Evolutionary conservation across 192 early-diverging fungal species (phyloP), one percentile per base, ranked within the genome.

Genomic region (Gonapodya prolifera): DNA sequence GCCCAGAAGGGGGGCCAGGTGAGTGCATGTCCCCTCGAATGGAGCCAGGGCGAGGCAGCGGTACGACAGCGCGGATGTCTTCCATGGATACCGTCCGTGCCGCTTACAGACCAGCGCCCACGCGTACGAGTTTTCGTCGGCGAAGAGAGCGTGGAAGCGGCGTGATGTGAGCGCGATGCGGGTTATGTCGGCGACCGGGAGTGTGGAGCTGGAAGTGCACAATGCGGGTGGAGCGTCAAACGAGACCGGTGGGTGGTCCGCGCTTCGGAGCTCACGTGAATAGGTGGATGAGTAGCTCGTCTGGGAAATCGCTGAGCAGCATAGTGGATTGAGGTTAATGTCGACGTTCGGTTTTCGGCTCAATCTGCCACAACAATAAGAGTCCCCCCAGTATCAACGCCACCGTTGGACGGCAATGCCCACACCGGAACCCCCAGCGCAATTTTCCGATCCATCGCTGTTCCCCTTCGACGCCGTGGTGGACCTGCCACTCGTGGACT

Each of bases 371-470:
- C n/a, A n/a, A n/a, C n/a, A n/a, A n/a, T n/a, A n/a, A n/a, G n/a
- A n/a, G n/a, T n/a, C n/a, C n/a, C n/a, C n/a, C n/a, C n/a, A n/a
- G n/a, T n/a, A n/a, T n/a, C n/a, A n/a, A n/a, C n/a, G n/a, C n/a
- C n/a, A n/a, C n/a, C n/a, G n/a, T n/a, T n/a, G n/a, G n/a, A n/a
- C n/a, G n/a, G n/a, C n/a, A n/a, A n/a, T n/a, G n/a, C n/a, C n/a
- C n/a, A n/a, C n/a, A n/a, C n/a, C n/a, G n/a, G n/a, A n/a, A n/a
- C n/a, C n/a, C n/a, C n/a, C n/a, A n/a, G n/a, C n/a, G n/a, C n/a
- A 73, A 32, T 73, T 73, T 29, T 73, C 71, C 18, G 71, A 73
- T 32, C 71, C 71, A 8, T 73, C 71, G 28, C 71, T 73, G 2
- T 73, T 73, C 31, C 71, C 71, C 8, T 73, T 73, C 31, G 71